Base-by-base conservation (phyloP, 768 basidiomycete species). In the Porphyrellus cyaneotinctus region DNA sequence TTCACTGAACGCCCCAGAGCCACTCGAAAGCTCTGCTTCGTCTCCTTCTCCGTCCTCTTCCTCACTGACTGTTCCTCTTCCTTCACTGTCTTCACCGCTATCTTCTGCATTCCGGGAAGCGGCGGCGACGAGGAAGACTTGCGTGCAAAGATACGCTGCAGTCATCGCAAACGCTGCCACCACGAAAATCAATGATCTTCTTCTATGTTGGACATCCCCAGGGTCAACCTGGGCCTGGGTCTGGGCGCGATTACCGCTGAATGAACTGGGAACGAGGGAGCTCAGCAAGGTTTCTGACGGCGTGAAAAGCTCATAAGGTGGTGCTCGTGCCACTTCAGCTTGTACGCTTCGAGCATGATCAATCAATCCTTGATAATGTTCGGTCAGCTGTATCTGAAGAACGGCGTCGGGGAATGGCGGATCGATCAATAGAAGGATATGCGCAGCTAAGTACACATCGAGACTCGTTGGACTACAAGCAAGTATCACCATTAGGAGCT, bases 361-460 rank as follows among this genome's bases (percentile, higher is more conserved):
- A 13, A 78, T 69, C 37, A 91, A 74, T 10, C 71, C 63, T 1
- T 85, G 78, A 63, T 83, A 89, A 4, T 78, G 76, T 7, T 79
- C 77, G 2, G 61, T 62, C 10, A 90, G 64, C 4, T 87, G 74
- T 54, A 74, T 72, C 61, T 78, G 74, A 9, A 91, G 56, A 15
- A 82, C 64, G 3, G 80, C 69, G 57, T 89, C 82, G 1, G 86
- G 83, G 51, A 83, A 84, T 33, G 81, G 78, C 6, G 84, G 78
- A 41, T 77, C 68, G 4, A 75, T 54, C 4, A 91, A 69, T 30
- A 89, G 72, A 30, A 88, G 74, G 24, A 85, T 72, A 56, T 89
- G 85, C 7, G 88, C 79, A 17, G 89, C 85, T 18, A 91, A 69
- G 33, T 81, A 64, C 22, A 86, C 64, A 55, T 92, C 90, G 17